A percentile compares a stretch with the other conserved stretches of the same genome.
These are phyloP conservation scores for Verticillium nubilum DNA, from an alignment of 2,329 filamentous ascomycete species.

Conservation along the genomic window DNA sequence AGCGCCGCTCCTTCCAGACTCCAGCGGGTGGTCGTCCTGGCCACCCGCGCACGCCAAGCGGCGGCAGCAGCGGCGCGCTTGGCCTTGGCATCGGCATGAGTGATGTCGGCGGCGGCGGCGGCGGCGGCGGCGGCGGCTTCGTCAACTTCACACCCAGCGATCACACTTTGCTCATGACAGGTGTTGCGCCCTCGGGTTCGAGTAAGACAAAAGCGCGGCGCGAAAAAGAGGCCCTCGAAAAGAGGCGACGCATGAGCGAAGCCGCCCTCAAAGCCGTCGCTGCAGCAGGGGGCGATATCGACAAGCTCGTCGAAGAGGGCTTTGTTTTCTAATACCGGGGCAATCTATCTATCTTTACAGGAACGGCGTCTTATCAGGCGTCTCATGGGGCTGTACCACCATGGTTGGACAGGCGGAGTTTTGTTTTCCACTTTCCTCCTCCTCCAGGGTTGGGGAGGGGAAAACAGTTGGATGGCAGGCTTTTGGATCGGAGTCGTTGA, in stretches of 20 bases:
- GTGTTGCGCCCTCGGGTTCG: slow-evolving; percentile 85
- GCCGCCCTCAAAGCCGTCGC: slow-evolving; percentile 63
- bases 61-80: slow-evolving; percentile 6
- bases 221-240: slow-evolving; percentile 81
- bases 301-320: slow-evolving; percentile 45
- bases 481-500: not conserved
- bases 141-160: slow-evolving; percentile 89
- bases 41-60: slow-evolving; percentile 19
- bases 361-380: not conserved
- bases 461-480: not conserved
- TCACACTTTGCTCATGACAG: slow-evolving; percentile 71
- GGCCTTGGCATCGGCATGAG: slow-evolving; percentile 18
- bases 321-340: slow-evolving; percentile 31
- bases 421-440: not conserved
- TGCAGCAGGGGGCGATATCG: slow-evolving; percentile 64
- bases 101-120: slow-evolving; percentile 21
- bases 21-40: slow-evolving; percentile 4
- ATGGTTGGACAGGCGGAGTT: not conserved
- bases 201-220: slow-evolving; percentile 91
- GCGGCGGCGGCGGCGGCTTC: slow-evolving; percentile 50
- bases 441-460: not conserved
- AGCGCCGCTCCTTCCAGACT: slow-evolving; percentile 22
- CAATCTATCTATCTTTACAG: not conserved
- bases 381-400: not conserved
- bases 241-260: slow-evolving; percentile 62